phyloP scores from a whole-genome alignment of 1,284 basidiomycete species.

The Cutaneotrichosporon curvatum region DNA sequence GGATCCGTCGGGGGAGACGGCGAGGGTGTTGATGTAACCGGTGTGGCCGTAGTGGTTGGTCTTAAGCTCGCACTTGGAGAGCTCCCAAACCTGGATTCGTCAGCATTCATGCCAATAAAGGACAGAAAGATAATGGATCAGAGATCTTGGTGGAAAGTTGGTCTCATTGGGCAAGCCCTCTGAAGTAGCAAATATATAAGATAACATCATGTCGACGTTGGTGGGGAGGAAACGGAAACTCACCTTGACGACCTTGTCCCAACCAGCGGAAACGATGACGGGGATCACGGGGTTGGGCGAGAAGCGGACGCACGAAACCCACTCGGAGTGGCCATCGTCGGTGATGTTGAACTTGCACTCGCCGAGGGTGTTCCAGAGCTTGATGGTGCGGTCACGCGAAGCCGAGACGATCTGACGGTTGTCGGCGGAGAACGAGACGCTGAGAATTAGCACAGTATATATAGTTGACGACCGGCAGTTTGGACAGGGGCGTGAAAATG shows the following conservation, averaged over 20 bases:
- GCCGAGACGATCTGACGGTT: conserved; percentile 99
- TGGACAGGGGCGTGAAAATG: no score
- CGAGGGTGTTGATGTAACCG: conserved; percentile 98
- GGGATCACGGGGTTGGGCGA: conserved; percentile 97
- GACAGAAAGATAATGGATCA: conserved; percentile 47
- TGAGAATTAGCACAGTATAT: conserved; percentile 8
- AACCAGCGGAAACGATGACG: conserved; percentile 97
- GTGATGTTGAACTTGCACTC: conserved; percentile 99
- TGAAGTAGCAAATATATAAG: conserved; percentile 76
- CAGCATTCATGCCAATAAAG: conserved; percentile 10
- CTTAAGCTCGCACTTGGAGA: conserved; percentile 99
- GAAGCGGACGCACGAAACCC: conserved; percentile 99
- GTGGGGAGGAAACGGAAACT: conserved; percentile 38
- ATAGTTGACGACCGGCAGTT: no score
- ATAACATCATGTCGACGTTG: conserved; percentile 50
- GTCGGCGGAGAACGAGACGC: conserved; percentile 91
- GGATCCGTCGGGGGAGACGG: conserved; percentile 98
- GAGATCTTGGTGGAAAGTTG: conserved; percentile 67
- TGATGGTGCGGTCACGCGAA: conserved; percentile 94
- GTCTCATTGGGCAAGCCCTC: conserved; percentile 67
- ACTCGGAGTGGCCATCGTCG: conserved; percentile 95
- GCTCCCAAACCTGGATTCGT: conserved; percentile 87
- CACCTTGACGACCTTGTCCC: conserved; percentile 99
- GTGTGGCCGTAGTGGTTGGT: conserved; percentile 99
- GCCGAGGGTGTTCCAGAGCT: conserved; percentile 99